Evolutionary conservation across 305 asterid species (phyloP), one percentile per base, ranked within the genome.

Genomic region (Nicotiana rustica): DNA sequence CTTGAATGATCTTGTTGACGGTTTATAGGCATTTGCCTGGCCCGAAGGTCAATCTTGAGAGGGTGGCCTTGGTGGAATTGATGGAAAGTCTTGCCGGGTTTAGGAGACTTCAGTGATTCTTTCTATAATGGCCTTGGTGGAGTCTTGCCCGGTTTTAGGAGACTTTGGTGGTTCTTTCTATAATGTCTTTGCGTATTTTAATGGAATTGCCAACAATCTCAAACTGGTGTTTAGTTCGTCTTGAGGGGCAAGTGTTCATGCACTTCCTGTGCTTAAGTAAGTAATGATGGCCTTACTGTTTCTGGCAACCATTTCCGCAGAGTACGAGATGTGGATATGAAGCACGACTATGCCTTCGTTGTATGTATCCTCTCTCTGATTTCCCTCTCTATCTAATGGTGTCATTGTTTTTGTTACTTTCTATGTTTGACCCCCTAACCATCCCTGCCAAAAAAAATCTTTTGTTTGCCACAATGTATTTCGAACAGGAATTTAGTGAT

Each of bases 291-390:
- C 95, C 99, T 96, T 94, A 94, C 90, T 92, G 94, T 96, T 96
- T 96, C 91, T 94, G 98, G 99, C 89, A 93, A 92, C 92, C 91
- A 88, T 96, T 96, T 93, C 93, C 97, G 97, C 99, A 96, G 99
- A 96, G 98, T 96, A 88, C 97, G 99, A 19, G 97, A 94, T 85
- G 99, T 96, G 98, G 98, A 96, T 89, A 92, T 96, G 98, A 96
- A 94, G 95, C 95, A 94, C 85, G 99, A 94, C 91, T 94, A 93
- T 84, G 98, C 99, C 89, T 96, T 96, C 78, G 98, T 96, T 83
- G 99, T 96, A 93, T 84, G 99, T 87, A 82, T 65, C 77, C 1
- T 84, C 71, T 60, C 89, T 82, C 77, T 65, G 19, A 15, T 70
- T 64, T 59, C 64, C 83, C 49, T 85, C 77, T 10, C 17, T 61